phyloP scores from a whole-genome alignment of 2,329 filamentous ascomycete genomes.

The Rhinocladiella similis region DNA sequence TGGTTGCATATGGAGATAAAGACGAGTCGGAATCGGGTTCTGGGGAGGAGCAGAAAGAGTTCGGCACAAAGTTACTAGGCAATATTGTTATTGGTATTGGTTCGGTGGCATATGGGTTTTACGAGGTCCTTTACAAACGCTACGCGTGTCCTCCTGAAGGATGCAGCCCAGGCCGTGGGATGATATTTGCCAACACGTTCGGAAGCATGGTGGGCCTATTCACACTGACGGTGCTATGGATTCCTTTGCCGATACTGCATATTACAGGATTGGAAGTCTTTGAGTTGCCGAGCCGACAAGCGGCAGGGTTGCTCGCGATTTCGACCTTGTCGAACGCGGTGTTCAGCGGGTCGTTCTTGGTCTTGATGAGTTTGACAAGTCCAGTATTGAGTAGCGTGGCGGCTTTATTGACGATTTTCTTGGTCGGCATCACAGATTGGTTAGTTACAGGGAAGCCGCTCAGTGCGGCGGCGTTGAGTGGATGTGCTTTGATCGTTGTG shows the following conservation, averaged over 20 bases:
- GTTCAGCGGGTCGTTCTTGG: conserved; percentile 90
- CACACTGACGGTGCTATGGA: conserved; percentile 85
- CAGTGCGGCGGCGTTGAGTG: conserved; percentile 71
- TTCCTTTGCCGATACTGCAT: conserved; percentile 84
- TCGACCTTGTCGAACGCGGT: conserved; percentile 84
- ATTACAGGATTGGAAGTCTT: conserved; percentile 77
- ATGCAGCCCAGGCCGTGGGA: conserved; percentile 78
- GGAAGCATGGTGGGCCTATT: conserved; percentile 84
- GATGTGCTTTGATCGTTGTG: conserved; percentile 82
- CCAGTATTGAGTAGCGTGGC: conserved; percentile 92
- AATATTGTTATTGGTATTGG: conserved; percentile 91
- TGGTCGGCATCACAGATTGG: conserved; percentile 92
- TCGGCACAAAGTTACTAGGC: conserved; percentile 66
- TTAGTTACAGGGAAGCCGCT: conserved; percentile 75
- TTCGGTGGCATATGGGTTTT: conserved; percentile 90
- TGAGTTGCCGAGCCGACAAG: conserved; percentile 73
- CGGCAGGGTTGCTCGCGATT: conserved; percentile 76
- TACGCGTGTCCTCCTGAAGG: conserved; percentile 91
- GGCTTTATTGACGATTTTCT: conserved; percentile 91
- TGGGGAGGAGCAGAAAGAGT: conserved; percentile 49
- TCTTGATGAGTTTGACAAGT: conserved; percentile 88
- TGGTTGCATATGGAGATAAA: conserved; percentile 91
- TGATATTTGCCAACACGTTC: conserved; percentile 93
- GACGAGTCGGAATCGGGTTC: conserved; percentile 55
- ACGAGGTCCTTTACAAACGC: conserved; percentile 95